phyloP scores from a whole-genome alignment of 2,329 filamentous ascomycete genomes.

The Colletotrichum shisoi region DNA sequence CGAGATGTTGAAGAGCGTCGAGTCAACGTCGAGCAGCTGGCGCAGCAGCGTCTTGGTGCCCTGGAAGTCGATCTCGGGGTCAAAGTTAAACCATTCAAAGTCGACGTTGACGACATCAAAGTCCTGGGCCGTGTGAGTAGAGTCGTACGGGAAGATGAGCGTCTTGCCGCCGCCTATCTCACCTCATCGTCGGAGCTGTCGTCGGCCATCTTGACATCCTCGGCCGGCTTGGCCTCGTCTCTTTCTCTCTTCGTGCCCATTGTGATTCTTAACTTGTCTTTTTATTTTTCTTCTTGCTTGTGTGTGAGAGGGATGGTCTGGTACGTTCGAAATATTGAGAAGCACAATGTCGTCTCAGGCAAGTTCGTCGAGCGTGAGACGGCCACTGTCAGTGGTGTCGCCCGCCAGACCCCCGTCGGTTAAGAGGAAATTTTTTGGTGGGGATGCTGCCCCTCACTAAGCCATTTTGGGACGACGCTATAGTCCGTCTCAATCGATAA shows the following conservation, averaged over 20 bases:
- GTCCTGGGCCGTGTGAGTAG: conserved; percentile 63
- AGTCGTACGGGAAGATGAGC: conserved; percentile 18
- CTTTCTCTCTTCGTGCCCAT: conserved; percentile 63
- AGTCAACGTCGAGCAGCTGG: conserved; percentile 90
- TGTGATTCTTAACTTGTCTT: conserved; percentile 19
- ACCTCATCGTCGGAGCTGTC: conserved; percentile 65
- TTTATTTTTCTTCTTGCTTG: background rate
- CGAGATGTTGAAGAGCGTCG: conserved; percentile 85
- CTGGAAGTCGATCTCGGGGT: conserved; percentile 89
- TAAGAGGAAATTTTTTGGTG: conserved; percentile 50
- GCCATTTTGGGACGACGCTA: conserved; percentile 41
- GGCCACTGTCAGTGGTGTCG: conserved; percentile 15
- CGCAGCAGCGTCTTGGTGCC: conserved; percentile 88
- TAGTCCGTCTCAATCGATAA: conserved; percentile 36
- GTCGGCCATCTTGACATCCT: conserved; percentile 59
- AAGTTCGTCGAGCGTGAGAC: conserved; percentile 8
- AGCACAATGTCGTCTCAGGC: background rate
- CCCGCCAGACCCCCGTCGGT: conserved; percentile 39
- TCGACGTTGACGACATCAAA: conserved; percentile 93
- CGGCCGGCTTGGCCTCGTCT: conserved; percentile 56
- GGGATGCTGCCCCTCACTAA: conserved; percentile 55
- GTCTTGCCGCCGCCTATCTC: conserved; percentile 40
- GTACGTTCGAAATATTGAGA: background rate
- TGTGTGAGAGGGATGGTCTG: background rate
- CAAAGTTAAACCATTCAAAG: conserved; percentile 98